Base-by-base conservation (phyloP, 2,329 filamentous ascomycete genomes). In the Aspergillus nomiae region DNA sequence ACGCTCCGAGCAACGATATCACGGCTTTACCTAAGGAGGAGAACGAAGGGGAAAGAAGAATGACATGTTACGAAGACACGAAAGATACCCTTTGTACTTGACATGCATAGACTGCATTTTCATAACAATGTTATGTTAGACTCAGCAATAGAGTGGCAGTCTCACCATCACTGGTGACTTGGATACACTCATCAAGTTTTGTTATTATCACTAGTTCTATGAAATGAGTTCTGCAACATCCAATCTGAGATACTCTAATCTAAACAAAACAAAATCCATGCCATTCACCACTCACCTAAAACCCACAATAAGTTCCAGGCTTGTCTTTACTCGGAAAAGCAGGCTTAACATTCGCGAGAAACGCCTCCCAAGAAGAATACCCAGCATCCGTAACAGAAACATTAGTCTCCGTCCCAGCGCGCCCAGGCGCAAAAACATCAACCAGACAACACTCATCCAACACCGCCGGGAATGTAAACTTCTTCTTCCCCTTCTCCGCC, bases 41-140 rank as follows among this genome's bases (percentile, higher is more conserved):
- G 24, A 26, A 36, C 10, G 30, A 34, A 9, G 9, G 34, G n/a
- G 9, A 28, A 8, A 38, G 51, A 32, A 32, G n/a, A 55, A 55
- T 36, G 51, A 55, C 32, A 28, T 36, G 7, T 59, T 32, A 63
- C 30, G 53, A 60, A 21, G 53, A 48, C n/a, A 63, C 41, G 63
- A 51, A 55, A 59, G 46, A 61, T 43, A 36, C 38, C 38, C n/a
- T 54, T 53, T 59, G 63, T 59, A 57, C 61, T 56, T 55, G 41
- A 51, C 50, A 59, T 59, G 46, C 54, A 61, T 61, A 60, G 58
- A 65, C 24, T 51, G 38, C 21, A 21, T 55, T 55, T 36, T 9
- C 34, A 24, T 7, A 24, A 24, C 43, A 51, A 60, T 26, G 38
- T 38, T 41, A 58, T 30, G 46, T 38, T 41, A 60, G 57, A 50